phyloP scores from a whole-genome alignment of 2,329 filamentous ascomycete species.

The Alternaria brassicicola region DNA sequence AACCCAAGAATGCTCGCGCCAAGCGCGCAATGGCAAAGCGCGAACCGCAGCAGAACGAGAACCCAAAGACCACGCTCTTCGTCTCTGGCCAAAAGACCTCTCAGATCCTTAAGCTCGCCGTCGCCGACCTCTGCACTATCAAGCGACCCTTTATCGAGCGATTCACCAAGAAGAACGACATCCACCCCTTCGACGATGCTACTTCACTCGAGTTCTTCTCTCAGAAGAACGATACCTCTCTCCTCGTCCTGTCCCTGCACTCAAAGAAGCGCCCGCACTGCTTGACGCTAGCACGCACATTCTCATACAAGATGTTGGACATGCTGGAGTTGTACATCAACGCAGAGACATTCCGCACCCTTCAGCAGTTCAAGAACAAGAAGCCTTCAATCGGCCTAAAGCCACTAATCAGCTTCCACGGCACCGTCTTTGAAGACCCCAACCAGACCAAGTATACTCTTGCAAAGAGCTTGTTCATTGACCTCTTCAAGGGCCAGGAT shows the following conservation, averaged over 20 bases:
- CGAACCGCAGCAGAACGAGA: constrained; percentile 86
- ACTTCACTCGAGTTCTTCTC: constrained; percentile 92
- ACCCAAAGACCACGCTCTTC: constrained; percentile 87
- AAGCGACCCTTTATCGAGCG: constrained; percentile 85
- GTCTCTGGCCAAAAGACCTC: constrained; percentile 87
- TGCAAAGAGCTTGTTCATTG: constrained; percentile 83
- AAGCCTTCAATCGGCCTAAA: constrained; percentile 76
- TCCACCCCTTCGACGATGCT: constrained; percentile 92
- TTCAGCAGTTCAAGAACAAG: constrained; percentile 73
- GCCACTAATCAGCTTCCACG: constrained; percentile 90
- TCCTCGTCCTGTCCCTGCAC: constrained; percentile 82
- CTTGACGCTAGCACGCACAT: constrained; percentile 81
- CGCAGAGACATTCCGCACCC: constrained; percentile 70
- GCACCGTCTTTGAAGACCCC: constrained; percentile 83
- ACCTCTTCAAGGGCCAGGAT: constrained; percentile 87
- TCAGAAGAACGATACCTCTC: constrained; percentile 90
- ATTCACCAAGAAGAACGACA: constrained; percentile 95
- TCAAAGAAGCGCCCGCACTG: constrained; percentile 96
- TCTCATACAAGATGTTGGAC: constrained; percentile 86
- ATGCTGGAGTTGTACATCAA: constrained; percentile 93
- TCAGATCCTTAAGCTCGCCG: constrained; percentile 78
- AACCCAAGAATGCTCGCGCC: constrained; percentile 82
- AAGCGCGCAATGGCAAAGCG: constrained; percentile 94
- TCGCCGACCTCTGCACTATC: constrained; percentile 83
- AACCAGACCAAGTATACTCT: constrained; percentile 80